These are phyloP conservation scores for Vitellaria paradoxa DNA, from an alignment of 179 eudicot genomes.

Conservation along the genomic window DNA sequence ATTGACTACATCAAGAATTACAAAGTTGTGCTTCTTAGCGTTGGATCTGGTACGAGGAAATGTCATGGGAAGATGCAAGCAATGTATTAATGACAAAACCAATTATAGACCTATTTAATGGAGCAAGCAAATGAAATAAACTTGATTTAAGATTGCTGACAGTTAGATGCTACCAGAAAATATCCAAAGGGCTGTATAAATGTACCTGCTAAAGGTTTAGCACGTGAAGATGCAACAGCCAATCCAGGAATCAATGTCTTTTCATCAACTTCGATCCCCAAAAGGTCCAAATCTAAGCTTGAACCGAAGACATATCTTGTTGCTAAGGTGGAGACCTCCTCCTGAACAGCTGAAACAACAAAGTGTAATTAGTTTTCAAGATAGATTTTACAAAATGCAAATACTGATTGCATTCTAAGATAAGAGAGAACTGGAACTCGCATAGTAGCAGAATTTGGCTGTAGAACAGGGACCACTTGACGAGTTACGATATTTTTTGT, in stretches of 20 bases:
- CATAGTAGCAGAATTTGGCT: background rate
- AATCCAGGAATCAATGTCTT: conserved; percentile 86
- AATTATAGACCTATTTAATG: background rate
- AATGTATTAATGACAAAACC: background rate
- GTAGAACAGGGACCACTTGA: background rate
- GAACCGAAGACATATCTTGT: conserved; percentile 68
- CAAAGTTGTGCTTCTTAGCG: background rate
- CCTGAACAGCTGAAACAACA: conserved; percentile 52
- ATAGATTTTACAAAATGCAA: background rate
- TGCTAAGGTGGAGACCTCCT: conserved; percentile 60
- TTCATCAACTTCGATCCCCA: conserved; percentile 84
- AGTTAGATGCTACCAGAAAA: background rate
- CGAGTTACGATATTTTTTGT: too few relatives aligned
- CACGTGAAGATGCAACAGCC: conserved; percentile 88
- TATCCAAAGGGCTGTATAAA: background rate
- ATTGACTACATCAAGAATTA: background rate
- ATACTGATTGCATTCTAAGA: background rate
- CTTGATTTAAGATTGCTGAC: background rate
- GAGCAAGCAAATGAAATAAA: background rate
- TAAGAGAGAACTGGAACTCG: conserved; percentile 1
- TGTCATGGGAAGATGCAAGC: background rate
- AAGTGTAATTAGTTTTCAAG: background rate
- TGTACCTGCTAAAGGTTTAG: conserved; percentile 87
- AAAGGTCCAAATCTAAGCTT: conserved; percentile 76
- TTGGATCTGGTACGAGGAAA: background rate